Percentiles rank a stretch among this genome's conserved stretches.
phyloP scores from a whole-genome alignment of 129 eudicot species.

The Kitagawia praeruptora region DNA sequence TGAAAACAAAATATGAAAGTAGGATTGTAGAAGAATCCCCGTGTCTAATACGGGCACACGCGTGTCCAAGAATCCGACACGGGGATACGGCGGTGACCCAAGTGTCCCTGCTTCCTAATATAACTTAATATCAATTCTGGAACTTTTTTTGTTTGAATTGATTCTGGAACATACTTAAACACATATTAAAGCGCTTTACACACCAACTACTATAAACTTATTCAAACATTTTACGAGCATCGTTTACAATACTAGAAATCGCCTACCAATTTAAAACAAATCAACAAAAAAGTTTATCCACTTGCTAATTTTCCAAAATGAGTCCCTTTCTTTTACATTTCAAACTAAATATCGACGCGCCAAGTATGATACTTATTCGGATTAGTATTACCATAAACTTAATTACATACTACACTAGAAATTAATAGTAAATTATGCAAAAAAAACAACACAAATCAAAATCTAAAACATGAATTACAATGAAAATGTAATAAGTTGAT shows the following conservation, averaged over 20 bases:
- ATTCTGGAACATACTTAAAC: too few relatives aligned
- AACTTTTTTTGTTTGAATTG: background rate
- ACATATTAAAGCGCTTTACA: too few relatives aligned
- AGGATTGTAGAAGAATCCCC: too few relatives aligned
- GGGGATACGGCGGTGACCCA: too few relatives aligned
- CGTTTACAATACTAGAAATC: background rate
- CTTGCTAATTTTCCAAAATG: background rate
- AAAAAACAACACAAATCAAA: background rate
- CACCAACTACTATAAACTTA: too few relatives aligned
- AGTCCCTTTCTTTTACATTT: background rate
- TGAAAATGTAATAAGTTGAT: background rate
- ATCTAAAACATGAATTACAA: background rate
- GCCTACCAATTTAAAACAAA: background rate
- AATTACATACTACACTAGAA: background rate
- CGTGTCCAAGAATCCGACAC: too few relatives aligned
- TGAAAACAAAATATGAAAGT: too few relatives aligned
- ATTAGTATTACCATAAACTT: background rate
- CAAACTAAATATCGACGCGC: background rate
- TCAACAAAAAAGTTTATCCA: too few relatives aligned
- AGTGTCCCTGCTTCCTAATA: too few relatives aligned
- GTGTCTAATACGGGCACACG: too few relatives aligned
- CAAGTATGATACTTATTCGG: too few relatives aligned
- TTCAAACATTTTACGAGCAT: background rate
- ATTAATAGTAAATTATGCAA: background rate
- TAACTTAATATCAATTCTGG: too few relatives aligned